Base-by-base conservation (phyloP, 495 filamentous ascomycete species). In the Penicillium canariense region DNA sequence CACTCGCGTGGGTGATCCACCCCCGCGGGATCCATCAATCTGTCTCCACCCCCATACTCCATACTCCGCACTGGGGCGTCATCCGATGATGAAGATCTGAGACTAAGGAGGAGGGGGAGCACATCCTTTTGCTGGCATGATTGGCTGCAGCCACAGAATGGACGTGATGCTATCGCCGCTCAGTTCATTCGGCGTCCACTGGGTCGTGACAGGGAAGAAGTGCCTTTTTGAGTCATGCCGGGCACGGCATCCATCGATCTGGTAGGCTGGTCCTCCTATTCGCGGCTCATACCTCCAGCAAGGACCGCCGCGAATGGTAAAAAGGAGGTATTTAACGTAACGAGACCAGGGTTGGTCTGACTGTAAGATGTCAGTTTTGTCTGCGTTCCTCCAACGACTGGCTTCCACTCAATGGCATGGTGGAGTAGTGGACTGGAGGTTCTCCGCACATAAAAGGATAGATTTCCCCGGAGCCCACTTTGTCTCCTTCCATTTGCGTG, bases 1-100 rank as follows among this genome's bases (percentile, higher is more conserved):
- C 30, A 49, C 55, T 50, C 50, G 50, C 51, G 31, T 58, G 39
- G n/a, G 45, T 55, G 57, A 30, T 44, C 60, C 56, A 56, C 60
- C 9, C 2, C 17, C 52, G 27, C 17, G 17, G 23, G 30, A 47
- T 38, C 17, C 36, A 39, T 39, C 18, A 39, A 9, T 39, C 36
- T 3, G 22, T 22, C 10, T 15, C 46, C 50, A 52, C 31, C 50
- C 50, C 53, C 42, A 51, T 54, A 49, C 39, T 42, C 54, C n/a
- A n/a, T n/a, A n/a, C n/a, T 50, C 51, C 52, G 34, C 52, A 40
- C 51, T 48, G 9, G 36, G 53, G 10, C 28, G 27, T 28, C 32
- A 3, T 28, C 53, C 32, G 35, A 50, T 57, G 46, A 55, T 42
- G 50, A 42, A 38, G 42, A 23, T 10, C 35, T 22, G 36, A 18